A percentile compares a stretch with the other conserved stretches of the same genome.
Conservation (phyloP, 805 yeast genomes). For the Yamadazyma olivae region DNA sequence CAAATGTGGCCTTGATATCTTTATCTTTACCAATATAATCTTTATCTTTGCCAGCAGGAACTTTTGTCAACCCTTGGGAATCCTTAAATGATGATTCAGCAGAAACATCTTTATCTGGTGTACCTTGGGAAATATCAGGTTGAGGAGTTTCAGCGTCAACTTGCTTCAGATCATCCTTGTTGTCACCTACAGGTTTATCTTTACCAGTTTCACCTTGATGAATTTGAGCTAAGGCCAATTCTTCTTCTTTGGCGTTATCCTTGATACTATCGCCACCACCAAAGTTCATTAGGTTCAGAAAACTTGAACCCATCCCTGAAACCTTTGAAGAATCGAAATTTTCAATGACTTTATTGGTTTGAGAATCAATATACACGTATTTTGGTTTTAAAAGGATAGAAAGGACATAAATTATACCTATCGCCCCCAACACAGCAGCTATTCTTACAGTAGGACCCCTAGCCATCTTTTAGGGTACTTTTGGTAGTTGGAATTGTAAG, state of each 20-base stretch:
- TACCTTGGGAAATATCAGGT: background rate
- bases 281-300: background rate
- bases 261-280: slow-evolving; percentile 7
- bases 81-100: slow-evolving; percentile 1
- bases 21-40: slow-evolving; percentile 12
- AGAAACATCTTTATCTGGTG: background rate
- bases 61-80: slow-evolving; percentile 2
- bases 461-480: slow-evolving; percentile 12
- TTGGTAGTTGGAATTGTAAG: background rate
- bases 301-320: background rate
- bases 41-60: slow-evolving; percentile 7
- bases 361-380: slow-evolving; percentile 15
- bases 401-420: slow-evolving; percentile 12
- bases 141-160: background rate
- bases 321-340: slow-evolving; percentile 6
- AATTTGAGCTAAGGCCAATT: slow-evolving; percentile 11
- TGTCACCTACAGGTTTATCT: background rate
- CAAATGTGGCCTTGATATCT: slow-evolving; percentile 60
- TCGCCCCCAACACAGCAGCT: slow-evolving; percentile 12
- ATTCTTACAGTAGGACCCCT: slow-evolving; percentile 11
- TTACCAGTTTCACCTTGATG: slow-evolving; percentile 1
- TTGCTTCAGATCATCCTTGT: background rate
- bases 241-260: slow-evolving; percentile 9
- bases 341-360: slow-evolving; percentile 13
- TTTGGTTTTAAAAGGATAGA: slow-evolving; percentile 9